Evolutionary conservation across 1,139 yeast genomes (phyloP).

Genomic region (Sugiyamaella paludigena): DNA sequence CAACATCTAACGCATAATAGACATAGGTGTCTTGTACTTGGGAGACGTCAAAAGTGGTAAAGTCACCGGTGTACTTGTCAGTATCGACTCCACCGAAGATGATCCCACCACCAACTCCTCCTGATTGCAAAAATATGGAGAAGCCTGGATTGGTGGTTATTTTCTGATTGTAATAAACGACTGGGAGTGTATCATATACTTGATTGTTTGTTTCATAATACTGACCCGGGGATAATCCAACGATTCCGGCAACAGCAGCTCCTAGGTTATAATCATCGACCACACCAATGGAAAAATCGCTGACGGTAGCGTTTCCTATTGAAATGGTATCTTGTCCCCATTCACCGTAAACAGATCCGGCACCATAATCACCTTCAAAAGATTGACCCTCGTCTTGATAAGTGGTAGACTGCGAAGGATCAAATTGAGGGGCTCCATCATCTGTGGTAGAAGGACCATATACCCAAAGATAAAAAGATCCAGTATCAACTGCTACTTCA

Average conservation of each 20-base stretch:
- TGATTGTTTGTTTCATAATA: neutral
- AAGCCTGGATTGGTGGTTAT: neutral
- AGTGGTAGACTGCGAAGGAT: neutral
- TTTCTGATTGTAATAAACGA: neutral
- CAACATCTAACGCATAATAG: neutral
- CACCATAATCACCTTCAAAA: neutral
- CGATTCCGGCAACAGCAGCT: neutral
- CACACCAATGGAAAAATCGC: neutral
- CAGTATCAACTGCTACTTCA: constrained; percentile 39
- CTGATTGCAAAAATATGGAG: neutral
- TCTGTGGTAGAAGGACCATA: constrained; percentile 22
- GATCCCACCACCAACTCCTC: constrained; percentile 1
- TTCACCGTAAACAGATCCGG: neutral
- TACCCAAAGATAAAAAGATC: constrained; percentile 44
- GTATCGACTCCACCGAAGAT: constrained; percentile 17
- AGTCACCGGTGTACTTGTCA: neutral
- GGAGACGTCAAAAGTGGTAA: neutral
- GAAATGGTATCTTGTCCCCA: constrained; percentile 1
- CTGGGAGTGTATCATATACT: neutral
- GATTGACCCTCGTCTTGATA: neutral
- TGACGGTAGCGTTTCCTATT: neutral
- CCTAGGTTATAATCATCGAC: neutral
- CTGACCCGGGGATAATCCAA: neutral
- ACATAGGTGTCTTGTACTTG: neutral
- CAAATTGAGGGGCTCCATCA: neutral